phyloP scores from a whole-genome alignment of 1,284 basidiomycete genomes.

The Neotropicomus parvogracilis region DNA sequence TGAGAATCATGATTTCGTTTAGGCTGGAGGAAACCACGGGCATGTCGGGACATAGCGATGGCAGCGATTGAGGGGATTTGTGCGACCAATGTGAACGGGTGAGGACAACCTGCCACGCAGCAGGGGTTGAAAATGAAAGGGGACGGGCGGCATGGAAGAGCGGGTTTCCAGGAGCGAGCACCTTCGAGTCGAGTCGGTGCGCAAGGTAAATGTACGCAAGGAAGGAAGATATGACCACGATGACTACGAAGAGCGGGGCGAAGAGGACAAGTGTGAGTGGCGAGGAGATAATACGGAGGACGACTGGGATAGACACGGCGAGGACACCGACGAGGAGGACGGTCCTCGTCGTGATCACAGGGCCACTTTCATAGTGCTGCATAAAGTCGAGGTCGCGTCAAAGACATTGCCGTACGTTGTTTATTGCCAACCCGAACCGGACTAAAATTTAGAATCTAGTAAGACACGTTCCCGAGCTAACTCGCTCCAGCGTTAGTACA shows the following conservation, averaged over 20 bases:
- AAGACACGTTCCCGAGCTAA: background rate
- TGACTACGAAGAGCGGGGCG: conserved; percentile 53
- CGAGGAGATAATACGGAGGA: conserved; percentile 55
- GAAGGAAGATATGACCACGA: conserved; percentile 50
- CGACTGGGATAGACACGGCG: conserved; percentile 50
- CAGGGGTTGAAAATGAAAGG: conserved; percentile 81
- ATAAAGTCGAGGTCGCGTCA: conserved; percentile 13
- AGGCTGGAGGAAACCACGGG: conserved; percentile 63
- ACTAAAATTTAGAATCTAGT: no score
- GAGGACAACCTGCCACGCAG: conserved; percentile 85
- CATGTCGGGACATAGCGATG: conserved; percentile 58
- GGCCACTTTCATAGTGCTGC: conserved; percentile 23
- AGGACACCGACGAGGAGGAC: conserved; percentile 52
- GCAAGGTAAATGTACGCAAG: conserved; percentile 53
- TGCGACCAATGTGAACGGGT: conserved; percentile 83
- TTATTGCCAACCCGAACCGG: background rate
- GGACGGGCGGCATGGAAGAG: conserved; percentile 59
- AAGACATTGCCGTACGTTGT: background rate
- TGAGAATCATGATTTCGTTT: conserved; percentile 74
- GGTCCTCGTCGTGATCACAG: conserved; percentile 41
- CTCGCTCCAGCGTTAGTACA: conserved; percentile 6
- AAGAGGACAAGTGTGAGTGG: conserved; percentile 63
- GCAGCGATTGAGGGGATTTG: conserved; percentile 58
- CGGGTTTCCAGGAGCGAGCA: conserved; percentile 32
- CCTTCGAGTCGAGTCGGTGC: conserved; percentile 51